Percentiles rank a stretch among this genome's conserved stretches.
Evolutionary conservation across 257 asterid genomes (phyloP).

Genomic region (Jacaranda mimosifolia): DNA sequence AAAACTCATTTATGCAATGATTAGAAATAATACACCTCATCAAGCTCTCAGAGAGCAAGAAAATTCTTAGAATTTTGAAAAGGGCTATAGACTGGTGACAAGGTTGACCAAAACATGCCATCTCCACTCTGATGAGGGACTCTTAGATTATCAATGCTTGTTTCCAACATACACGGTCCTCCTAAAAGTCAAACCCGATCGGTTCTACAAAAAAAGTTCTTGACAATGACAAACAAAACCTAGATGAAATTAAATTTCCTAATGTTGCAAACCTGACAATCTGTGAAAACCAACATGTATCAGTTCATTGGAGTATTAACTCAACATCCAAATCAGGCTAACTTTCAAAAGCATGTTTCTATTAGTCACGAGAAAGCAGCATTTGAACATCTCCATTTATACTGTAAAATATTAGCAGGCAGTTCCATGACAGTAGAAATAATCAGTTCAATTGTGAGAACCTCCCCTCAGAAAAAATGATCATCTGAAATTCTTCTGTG

Average conservation of each 20-base stretch:
- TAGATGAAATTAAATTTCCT: constrained; percentile 2
- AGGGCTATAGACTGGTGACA: background rate
- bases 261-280: background rate
- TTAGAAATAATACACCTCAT: background rate
- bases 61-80: background rate
- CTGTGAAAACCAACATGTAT: background rate
- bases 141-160: background rate
- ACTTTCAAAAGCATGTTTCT: background rate
- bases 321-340: constrained; percentile 11
- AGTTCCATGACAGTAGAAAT: background rate
- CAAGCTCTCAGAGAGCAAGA: background rate
- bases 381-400: background rate
- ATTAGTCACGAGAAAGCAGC: constrained; percentile 16
- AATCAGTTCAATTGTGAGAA: constrained; percentile 25
- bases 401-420: constrained; percentile 17
- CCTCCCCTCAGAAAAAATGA: background rate
- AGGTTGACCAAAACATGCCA: background rate
- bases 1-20: constrained; percentile 1
- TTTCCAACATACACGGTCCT: background rate
- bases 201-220: background rate
- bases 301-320: background rate
- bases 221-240: background rate
- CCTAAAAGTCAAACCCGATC: background rate
- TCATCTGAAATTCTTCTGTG: background rate
- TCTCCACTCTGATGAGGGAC: background rate